These are phyloP conservation scores for Eucalyptus polybractea DNA, from an alignment of 345 rosid genomes.

Conservation along the genomic window DNA sequence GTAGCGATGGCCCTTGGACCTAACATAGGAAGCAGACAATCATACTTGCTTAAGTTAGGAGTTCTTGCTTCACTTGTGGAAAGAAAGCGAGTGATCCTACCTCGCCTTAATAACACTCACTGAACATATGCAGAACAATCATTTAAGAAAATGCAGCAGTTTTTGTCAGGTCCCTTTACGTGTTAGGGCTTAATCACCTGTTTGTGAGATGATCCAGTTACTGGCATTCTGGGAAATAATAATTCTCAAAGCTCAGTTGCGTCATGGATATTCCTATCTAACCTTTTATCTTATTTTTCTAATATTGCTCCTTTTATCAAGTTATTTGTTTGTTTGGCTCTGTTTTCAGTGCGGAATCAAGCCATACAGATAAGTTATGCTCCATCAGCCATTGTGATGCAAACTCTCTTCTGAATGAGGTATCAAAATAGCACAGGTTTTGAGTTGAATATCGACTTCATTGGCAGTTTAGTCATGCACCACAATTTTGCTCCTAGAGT, in stretches of 20 bases:
- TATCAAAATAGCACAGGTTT: neutral
- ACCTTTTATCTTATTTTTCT: neutral
- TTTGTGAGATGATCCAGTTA: neutral
- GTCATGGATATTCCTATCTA: neutral
- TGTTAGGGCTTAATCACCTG: neutral
- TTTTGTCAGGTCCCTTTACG: neutral
- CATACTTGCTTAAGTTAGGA: neutral
- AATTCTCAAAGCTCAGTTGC: neutral
- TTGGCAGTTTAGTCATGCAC: neutral
- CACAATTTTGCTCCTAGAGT: neutral
- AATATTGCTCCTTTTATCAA: neutral
- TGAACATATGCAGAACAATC: neutral
- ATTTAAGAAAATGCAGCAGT: neutral
- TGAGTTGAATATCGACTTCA: neutral
- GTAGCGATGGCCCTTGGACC: neutral
- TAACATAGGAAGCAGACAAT: neutral
- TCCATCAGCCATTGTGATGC: constrained; percentile 91
- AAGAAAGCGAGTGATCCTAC: neutral
- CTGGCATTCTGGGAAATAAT: neutral
- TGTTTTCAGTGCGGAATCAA: constrained; percentile 59
- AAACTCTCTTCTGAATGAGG: constrained; percentile 82
- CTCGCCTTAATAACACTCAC: neutral
- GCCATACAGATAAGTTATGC: constrained; percentile 77
- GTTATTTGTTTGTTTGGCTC: neutral
- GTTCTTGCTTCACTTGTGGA: neutral